Percentiles rank a stretch among this genome's conserved stretches.
Conservation (phyloP, 371 early-diverging fungal species). For the Rhizomucor pusillus region DNA sequence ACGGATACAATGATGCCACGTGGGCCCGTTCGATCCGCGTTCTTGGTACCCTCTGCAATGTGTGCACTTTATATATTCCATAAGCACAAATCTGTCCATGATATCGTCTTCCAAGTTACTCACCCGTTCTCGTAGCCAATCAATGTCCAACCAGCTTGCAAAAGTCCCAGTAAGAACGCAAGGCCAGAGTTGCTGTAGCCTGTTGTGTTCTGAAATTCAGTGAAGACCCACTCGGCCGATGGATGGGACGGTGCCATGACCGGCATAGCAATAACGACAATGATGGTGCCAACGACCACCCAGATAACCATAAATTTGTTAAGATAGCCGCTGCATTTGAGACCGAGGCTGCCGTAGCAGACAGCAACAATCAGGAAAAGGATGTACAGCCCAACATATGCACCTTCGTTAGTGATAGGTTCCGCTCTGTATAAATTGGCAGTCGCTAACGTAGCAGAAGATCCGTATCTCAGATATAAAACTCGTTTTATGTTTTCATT, state of each 20-base stretch:
- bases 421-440: constrained; percentile 17
- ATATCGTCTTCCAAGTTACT: too few species aligned
- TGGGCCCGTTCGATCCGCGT: constrained; percentile 40
- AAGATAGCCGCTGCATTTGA: constrained; percentile 23
- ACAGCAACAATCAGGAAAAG: constrained; percentile 19
- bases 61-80: constrained; percentile 27
- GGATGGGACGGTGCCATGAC: constrained; percentile 36
- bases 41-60: constrained; percentile 44
- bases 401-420: constrained; percentile 23
- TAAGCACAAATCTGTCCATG: too few species aligned
- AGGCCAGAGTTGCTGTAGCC: constrained; percentile 30
- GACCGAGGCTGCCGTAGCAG: constrained; percentile 22
- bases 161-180: constrained; percentile 38
- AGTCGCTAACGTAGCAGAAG: too few species aligned
- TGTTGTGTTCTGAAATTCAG: constrained; percentile 36
- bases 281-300: constrained; percentile 29
- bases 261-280: constrained; percentile 31
- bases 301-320: constrained; percentile 32
- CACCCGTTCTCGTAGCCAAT: constrained; percentile 35
- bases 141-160: constrained; percentile 38
- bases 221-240: constrained; percentile 37
- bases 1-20: constrained; percentile 41
- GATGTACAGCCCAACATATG: constrained; percentile 32
- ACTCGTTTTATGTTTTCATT: too few species aligned
- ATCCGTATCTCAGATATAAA: too few species aligned